Percentiles rank a stretch among this genome's conserved stretches.
Conservation (phyloP, 768 basidiomycete genomes). For the Boletus subparvulus region DNA sequence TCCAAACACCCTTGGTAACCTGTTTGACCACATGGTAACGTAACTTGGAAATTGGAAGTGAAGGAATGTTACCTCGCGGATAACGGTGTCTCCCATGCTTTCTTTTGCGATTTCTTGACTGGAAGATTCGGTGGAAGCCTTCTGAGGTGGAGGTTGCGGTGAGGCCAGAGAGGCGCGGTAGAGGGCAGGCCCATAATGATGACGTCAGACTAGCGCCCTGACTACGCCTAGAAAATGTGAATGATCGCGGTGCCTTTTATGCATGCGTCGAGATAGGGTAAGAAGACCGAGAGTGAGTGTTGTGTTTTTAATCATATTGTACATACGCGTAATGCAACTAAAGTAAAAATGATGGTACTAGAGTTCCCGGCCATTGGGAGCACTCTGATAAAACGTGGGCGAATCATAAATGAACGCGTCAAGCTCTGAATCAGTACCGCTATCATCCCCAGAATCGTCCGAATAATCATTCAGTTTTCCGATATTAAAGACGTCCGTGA, state of each 20-base stretch:
- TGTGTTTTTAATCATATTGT: neutral
- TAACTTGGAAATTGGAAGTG: neutral
- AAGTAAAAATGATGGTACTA: conserved; percentile 7
- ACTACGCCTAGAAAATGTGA: conserved; percentile 17
- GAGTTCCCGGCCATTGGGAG: conserved; percentile 42
- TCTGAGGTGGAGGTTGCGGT: conserved; percentile 17
- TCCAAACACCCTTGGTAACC: conserved; percentile 59
- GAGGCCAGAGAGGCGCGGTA: conserved; percentile 10
- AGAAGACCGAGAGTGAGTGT: neutral
- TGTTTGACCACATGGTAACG: conserved; percentile 20
- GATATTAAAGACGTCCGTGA: conserved; percentile 72
- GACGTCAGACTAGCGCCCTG: conserved; percentile 18
- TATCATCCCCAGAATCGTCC: conserved; percentile 50
- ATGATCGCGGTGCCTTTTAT: neutral
- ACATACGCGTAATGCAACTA: conserved; percentile 2
- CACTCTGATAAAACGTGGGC: conserved; percentile 42
- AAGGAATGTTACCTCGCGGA: conserved; percentile 40
- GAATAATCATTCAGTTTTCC: conserved; percentile 35
- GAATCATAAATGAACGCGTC: conserved; percentile 69
- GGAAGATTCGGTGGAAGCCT: conserved; percentile 4
- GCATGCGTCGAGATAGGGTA: neutral
- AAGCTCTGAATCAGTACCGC: conserved; percentile 34
- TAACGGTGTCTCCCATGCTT: conserved; percentile 38
- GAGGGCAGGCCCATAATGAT: conserved; percentile 10
- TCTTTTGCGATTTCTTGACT: conserved; percentile 3